phyloP scores from a whole-genome alignment of 2,329 filamentous ascomycete genomes.

The Colletotrichum echinochloae region DNA sequence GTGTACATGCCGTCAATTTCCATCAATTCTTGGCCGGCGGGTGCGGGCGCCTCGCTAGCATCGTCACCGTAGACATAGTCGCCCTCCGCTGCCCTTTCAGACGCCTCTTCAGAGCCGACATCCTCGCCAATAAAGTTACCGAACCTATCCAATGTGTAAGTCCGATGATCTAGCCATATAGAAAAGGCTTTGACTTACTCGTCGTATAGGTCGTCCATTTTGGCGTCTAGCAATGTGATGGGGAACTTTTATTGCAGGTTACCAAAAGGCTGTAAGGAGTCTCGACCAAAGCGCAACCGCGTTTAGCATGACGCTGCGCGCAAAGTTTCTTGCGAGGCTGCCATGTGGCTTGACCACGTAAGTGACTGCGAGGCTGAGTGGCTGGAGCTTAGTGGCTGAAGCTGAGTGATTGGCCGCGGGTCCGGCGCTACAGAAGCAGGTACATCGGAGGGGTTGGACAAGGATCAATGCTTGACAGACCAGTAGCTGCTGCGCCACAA shows the following conservation, averaged over 20 bases:
- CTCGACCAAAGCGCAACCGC: conserved; percentile 26
- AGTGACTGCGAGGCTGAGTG: conserved; percentile 40
- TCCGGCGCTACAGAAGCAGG: conserved; percentile 26
- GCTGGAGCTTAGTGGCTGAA: conserved; percentile 5
- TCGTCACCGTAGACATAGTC: conserved; percentile 88
- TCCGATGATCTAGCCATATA: too few relatives aligned
- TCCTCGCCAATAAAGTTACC: conserved; percentile 98
- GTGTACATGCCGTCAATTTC: conserved; percentile 79
- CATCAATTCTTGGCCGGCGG: conserved; percentile 87
- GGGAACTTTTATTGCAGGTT: conserved; percentile 9
- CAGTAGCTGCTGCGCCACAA: conserved; percentile 38
- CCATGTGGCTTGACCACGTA: not conserved
- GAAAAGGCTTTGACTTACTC: conserved; percentile 68
- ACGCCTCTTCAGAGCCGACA: conserved; percentile 85
- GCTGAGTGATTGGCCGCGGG: conserved; percentile 14
- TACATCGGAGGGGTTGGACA: conserved; percentile 13
- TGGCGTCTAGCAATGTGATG: conserved; percentile 42
- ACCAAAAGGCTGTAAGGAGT: conserved; percentile 19
- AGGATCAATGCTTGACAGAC: conserved; percentile 15
- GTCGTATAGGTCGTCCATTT: conserved; percentile 97
- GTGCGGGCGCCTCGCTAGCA: conserved; percentile 71
- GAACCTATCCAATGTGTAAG: conserved; percentile 71
- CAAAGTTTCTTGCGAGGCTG: conserved; percentile 43
- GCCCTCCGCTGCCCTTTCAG: conserved; percentile 78
- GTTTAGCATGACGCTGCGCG: conserved; percentile 36